Base-by-base conservation (phyloP, 2,329 filamentous ascomycete genomes). In the Aspergillus amoenus region DNA sequence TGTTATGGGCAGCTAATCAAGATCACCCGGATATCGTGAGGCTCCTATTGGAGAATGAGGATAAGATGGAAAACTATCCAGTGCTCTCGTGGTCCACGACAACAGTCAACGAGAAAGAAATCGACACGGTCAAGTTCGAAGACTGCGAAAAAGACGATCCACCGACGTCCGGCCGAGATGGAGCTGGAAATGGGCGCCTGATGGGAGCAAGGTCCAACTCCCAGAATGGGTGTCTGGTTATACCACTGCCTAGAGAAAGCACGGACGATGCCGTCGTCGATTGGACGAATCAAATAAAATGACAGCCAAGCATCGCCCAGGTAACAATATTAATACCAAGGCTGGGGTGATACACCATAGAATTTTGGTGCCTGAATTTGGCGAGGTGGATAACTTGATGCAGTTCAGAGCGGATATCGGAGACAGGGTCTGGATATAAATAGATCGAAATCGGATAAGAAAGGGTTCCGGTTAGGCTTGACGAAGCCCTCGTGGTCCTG, bases 401-500 rank as follows among this genome's bases (percentile, higher is more conserved):
- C 9, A 11, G 9, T 9, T 39, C 27, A 2, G n/a, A 39, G 50
- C 17, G 42, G 41, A 11, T 17, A 4, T 24, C 15, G 11, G 18
- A 32, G 41, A 17, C 41, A 46, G 46, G 54, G 46, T 46, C 41
- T 46, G 30, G 41, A 56, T 45, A 56, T 51, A 40, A 50, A 51
- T 51, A 51, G 46, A 49, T 30, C 37, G 21, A n/a, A n/a, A 37
- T 44, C 17, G 21, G 21, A 40, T 13, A 37, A 21, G 37, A 9
- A 42, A 9, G 27, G 1, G 27, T 30, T 3, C 9, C 9, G 27
- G 9, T 11, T 9, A 1, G 27, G 27, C 27, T 30, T 40, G 49
- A 43, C 15, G 13, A 17, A 21, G 7, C 27, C 27, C 21, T 40
- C 21, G 9, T 30, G 34, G 5, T 8, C 15, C 4, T 32, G 15